These are phyloP conservation scores for Diospyros lotus DNA, from an alignment of 148 eudicot genomes.

Conservation along the genomic window DNA sequence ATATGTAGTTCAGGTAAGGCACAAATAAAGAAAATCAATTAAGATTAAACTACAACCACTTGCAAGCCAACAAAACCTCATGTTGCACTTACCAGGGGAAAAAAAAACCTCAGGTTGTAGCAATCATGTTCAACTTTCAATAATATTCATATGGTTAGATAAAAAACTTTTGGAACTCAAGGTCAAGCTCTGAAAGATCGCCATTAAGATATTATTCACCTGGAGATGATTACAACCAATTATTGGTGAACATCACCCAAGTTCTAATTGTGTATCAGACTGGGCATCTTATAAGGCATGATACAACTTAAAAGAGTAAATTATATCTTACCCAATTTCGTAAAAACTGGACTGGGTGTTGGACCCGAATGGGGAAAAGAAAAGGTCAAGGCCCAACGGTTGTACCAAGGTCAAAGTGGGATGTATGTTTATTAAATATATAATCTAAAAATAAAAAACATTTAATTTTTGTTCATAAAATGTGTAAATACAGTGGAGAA, in stretches of 20 bases:
- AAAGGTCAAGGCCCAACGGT: no score
- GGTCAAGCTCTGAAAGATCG: slow-evolving; percentile 1
- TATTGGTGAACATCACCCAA: neutral
- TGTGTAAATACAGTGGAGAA: no score
- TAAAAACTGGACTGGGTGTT: no score
- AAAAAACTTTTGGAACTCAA: neutral
- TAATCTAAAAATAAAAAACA: no score
- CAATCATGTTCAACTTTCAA: neutral
- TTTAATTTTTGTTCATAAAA: no score
- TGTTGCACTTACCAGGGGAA: no score
- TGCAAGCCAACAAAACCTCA: neutral
- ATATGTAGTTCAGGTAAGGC: neutral
- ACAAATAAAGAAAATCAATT: neutral
- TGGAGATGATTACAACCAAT: neutral
- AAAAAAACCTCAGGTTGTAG: neutral
- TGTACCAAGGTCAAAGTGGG: no score
- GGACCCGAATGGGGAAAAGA: no score
- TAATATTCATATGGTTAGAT: neutral
- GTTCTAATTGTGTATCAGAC: neutral
- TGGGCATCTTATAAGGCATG: neutral
- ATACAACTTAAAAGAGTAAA: neutral
- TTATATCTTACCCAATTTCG: no score
- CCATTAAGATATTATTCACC: neutral
- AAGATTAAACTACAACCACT: slow-evolving; percentile 5
- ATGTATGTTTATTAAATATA: no score